Evolutionary conservation across 441 rosid species (phyloP).

Genomic region (Aquilaria agallochum): DNA sequence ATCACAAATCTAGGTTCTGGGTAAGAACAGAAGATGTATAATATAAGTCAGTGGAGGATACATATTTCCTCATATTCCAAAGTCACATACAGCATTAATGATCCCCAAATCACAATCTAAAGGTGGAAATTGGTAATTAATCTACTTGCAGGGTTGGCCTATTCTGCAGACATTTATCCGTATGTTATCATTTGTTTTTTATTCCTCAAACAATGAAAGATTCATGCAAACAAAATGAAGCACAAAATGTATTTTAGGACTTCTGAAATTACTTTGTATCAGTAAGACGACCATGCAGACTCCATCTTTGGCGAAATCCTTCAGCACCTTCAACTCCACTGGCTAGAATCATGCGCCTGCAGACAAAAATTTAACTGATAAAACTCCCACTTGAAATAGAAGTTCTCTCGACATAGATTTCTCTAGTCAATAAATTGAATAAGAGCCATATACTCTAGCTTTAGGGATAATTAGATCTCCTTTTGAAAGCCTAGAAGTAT

Average conservation of each 20-base stretch:
- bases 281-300: conserved; percentile 86
- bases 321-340: conserved; percentile 86
- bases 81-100: too few relatives aligned
- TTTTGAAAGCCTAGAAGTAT: too few relatives aligned
- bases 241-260: not conserved
- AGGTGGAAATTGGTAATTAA: too few relatives aligned
- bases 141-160: too few relatives aligned
- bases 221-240: not conserved
- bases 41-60: too few relatives aligned
- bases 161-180: too few relatives aligned
- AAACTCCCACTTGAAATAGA: not conserved
- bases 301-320: conserved; percentile 95
- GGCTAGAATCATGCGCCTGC: conserved; percentile 85
- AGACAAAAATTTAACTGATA: not conserved
- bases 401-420: not conserved
- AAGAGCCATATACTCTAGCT: not conserved
- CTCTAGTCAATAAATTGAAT: not conserved
- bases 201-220: too few relatives aligned
- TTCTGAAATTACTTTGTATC: conserved; percentile 61
- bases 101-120: too few relatives aligned
- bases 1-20: too few relatives aligned
- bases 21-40: too few relatives aligned
- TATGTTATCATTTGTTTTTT: too few relatives aligned
- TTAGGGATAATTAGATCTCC: not conserved
- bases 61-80: too few relatives aligned